Evolutionary conservation across 805 yeast species (phyloP), one percentile per base, ranked within the genome.

Genomic region (Cyberlindnera galapagoensis): DNA sequence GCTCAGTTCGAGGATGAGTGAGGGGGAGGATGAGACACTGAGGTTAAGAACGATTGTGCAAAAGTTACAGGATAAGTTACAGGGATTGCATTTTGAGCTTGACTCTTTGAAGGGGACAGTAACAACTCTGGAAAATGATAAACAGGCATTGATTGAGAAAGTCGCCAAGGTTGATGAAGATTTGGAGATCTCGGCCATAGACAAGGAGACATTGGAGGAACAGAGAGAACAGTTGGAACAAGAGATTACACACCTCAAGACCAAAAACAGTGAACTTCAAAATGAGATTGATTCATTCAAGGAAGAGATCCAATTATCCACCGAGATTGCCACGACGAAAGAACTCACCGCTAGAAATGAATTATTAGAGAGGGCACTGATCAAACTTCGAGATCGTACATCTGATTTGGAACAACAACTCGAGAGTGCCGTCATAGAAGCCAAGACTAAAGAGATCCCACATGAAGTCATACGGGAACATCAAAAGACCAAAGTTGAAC

Each of bases 31-130:
- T 7, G 41, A 40, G 16, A 30, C 31, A 9, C 26, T 28, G 5
- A 39, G 53, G 18, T 38, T 57, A 15, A 50, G 49, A 30, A 21
- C 36, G n/a, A 57, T 68, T 12, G 57, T 75, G 2, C 52, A 59
- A 3, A 61, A 52, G 26, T 56, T 77, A 12, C 79, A 75, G 39
- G 44, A 44, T 6, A 74, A 75, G 40, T 47, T 74, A 1, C 61
- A 62, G 26, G 35, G 23, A 0, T 36, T 65, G 35, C 50, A 52
- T 7, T 40, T 42, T 0, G 57, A 59, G 12, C 57, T 61, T 18
- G 43, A 43, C 2, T 30, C 43, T 1, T 39, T 71, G n/a, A 42
- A 42, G 4, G 16, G 21, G 0, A 43, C 54, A 9, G 18, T 64
- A 5, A 33, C 36, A 5, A 25, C 32, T 4, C 34, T 69, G 9